Evolutionary conservation across 331 rosid genomes (phyloP), one percentile per base, ranked within the genome.

Genomic region (Dryas integrifolia): DNA sequence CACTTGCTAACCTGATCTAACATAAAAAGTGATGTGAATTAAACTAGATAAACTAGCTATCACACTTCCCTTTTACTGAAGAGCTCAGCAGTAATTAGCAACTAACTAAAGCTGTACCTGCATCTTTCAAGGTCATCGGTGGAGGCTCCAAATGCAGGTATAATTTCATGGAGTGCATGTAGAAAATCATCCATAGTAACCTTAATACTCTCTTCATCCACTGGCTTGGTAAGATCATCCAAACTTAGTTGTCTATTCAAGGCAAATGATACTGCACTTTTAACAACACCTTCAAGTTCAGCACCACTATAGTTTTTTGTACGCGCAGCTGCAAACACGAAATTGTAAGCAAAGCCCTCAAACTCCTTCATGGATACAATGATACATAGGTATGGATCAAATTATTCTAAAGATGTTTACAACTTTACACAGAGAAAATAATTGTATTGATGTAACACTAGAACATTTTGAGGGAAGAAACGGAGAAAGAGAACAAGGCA

Each of bases 201-300:
- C 81, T 89, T 95, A 62, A 95, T 92, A 63, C 85, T 89, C 80
- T 95, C 97, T 88, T 95, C 99, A 81, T 95, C 98, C 58, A 95
- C 96, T 49, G 86, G 96, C 79, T 92, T 95, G 72, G 97, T 89
- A 75, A 95, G 99, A 73, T 95, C 99, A 40, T 92, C 97, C 58
- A 89, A 83, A 79, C 96, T 95, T 78, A 95, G 74, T 81, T 95
- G 99, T 79, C 96, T 87, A 86, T 95, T 92, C 74, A 95, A 90
- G 72, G 99, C 97, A 80, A 70, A 95, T 69, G 99, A 95, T 46
- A 95, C 99, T 44, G 99, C 99, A 89, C 97, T 95, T 88, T 92
- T 95, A 41, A 95, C 99, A 80, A 95, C 97, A 81, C 99, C 99
- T 88, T 95, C 97, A 76, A 95, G 96, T 88, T 95, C 99, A 18